Percentiles rank a stretch among this genome's conserved stretches.
Conservation (phyloP, 257 asterid genomes). For the Eucommia ulmoides region DNA sequence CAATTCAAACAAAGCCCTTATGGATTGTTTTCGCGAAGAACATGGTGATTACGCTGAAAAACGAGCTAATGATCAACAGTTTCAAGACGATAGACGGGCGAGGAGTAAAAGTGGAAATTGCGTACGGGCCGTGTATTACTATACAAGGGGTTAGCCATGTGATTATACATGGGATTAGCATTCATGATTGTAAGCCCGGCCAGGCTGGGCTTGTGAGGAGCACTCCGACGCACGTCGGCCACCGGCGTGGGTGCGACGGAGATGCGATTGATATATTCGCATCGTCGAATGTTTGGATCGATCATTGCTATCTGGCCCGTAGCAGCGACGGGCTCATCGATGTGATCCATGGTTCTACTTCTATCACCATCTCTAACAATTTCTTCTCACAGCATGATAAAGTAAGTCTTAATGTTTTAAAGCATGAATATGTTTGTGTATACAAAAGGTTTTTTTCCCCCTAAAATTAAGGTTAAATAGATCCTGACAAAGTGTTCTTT, state of each 20-base stretch:
- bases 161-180: constrained; percentile 61
- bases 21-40: constrained; percentile 55
- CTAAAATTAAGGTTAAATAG: not conserved
- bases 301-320: constrained; percentile 63
- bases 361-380: constrained; percentile 70
- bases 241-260: constrained; percentile 60
- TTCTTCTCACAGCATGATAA: constrained; percentile 76
- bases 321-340: constrained; percentile 64
- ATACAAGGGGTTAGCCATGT: constrained; percentile 42
- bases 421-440: not conserved
- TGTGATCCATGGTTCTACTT: constrained; percentile 71
- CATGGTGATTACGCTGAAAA: constrained; percentile 51
- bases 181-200: constrained; percentile 77
- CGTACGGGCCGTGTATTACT: constrained; percentile 78
- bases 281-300: constrained; percentile 63
- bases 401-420: constrained; percentile 21
- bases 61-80: constrained; percentile 60
- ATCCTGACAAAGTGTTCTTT: not conserved
- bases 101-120: constrained; percentile 75
- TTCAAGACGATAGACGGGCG: constrained; percentile 89
- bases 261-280: constrained; percentile 54
- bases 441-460: not conserved
- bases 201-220: constrained; percentile 38
- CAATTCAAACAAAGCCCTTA: constrained; percentile 41
- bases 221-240: constrained; percentile 42